Evolutionary conservation across 2,329 filamentous ascomycete genomes (phyloP), one percentile per base, ranked within the genome.

Genomic region (Talaromyces marneffei): DNA sequence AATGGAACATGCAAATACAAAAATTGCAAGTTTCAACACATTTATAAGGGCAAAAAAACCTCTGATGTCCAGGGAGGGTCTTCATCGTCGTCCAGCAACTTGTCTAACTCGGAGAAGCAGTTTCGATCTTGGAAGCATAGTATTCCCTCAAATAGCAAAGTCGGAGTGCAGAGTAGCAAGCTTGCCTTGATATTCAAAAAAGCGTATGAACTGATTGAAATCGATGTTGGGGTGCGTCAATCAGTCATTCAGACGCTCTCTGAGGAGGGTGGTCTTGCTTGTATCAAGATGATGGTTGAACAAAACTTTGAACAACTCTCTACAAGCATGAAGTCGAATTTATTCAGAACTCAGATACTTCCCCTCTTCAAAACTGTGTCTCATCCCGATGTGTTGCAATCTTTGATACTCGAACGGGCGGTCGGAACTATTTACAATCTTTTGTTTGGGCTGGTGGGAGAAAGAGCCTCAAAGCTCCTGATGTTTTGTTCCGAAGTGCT

Each of bases 391-490:
- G 71, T 81, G 1, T 65, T 78, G 25, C 71, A 70, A 5, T 81
- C 78, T 0, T 61, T 78, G 16, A 67, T 80, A 2, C 65, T 81
- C 3, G 76, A 81, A 62, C 69, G 70, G 12, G 67, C 73, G 1
- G 68, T 80, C 8, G 75, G 72, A 18, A 79, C 73, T 1, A 75
- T 82, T 27, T 79, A 76, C 68, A 79, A 75, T 33, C 74, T 75
- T 64, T 65, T 82, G 6, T 81, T 74, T 59, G 78, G 79, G 2
- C 57, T 69, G n/a, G 68, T 69, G 42, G 79, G 79, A 31, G 67
- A 63, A 8, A 72, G 75, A 63, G 74, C 70, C 16, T 67, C 73
- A 12, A 60, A 60, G 1, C 65, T 80, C 25, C 77, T 79, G 55
- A 60, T 56, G 4, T 74, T 65, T 44, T 37, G 18, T 52, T 59